Evolutionary conservation across 1,284 basidiomycete genomes (phyloP).

Genomic region (Trichosporon asahii): DNA sequence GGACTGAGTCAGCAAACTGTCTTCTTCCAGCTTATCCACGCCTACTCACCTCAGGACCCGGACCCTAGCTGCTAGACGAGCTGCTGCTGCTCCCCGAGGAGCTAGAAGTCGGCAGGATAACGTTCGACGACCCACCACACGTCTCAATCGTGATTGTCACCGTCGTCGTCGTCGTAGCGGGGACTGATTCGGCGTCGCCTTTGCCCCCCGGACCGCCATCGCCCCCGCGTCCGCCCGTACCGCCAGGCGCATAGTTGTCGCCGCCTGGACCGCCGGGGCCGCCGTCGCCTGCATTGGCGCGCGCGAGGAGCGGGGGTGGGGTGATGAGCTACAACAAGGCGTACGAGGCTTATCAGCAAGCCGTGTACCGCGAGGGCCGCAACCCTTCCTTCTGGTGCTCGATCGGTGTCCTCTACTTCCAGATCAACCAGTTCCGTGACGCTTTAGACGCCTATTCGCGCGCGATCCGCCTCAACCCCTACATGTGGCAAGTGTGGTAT

Average conservation of each 20-base stretch:
- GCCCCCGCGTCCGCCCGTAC: too few relatives aligned
- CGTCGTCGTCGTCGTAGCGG: background rate
- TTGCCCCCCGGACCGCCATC: background rate
- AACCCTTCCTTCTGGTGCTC: slow-evolving; percentile 99
- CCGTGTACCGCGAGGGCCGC: slow-evolving; percentile 95
- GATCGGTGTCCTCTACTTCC: slow-evolving; percentile 98
- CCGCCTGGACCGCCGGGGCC: too few relatives aligned
- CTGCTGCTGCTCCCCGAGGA: background rate
- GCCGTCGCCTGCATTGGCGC: background rate
- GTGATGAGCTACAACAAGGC: slow-evolving; percentile 80
- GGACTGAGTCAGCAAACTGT: too few relatives aligned
- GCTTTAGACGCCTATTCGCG: slow-evolving; percentile 97
- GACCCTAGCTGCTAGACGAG: background rate
- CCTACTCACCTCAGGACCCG: background rate
- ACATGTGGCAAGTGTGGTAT: slow-evolving; percentile 99
- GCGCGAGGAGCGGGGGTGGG: background rate
- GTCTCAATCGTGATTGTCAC: background rate
- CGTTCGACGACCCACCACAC: background rate
- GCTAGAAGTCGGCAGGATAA: background rate
- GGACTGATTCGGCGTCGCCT: background rate
- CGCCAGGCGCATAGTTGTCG: background rate
- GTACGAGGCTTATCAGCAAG: slow-evolving; percentile 98
- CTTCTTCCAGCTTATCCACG: too few relatives aligned
- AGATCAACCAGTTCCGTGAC: slow-evolving; percentile 98
- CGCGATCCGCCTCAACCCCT: slow-evolving; percentile 96